Evolutionary conservation across 1,284 basidiomycete species (phyloP), one percentile per base, ranked within the genome.

Genomic region (Austropuccinia psidii): DNA sequence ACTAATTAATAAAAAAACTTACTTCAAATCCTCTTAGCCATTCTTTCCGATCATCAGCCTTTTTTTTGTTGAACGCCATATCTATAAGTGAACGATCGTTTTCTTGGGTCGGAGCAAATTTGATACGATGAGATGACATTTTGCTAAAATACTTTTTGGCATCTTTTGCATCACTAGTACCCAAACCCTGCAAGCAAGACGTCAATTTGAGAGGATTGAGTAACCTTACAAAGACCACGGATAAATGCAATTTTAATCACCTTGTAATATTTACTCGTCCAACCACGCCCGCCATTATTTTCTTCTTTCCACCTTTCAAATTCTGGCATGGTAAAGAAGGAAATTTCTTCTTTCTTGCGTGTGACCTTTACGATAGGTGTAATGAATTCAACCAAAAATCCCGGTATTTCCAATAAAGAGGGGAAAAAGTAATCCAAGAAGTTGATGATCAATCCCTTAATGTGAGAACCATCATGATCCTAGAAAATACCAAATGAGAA

Each of bases 381-480:
- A 74, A 99, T 92, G 80, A 99, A 99, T 80, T 99, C 96, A 67
- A 98, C 92, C 50, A 99, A 84, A 83, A 99, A 99, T 77, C 90
- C 88, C 0, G 92, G 90, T 7, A 98, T 83, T 80, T 90, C 92
- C 75, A 99, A 85, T 39, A 99, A 84, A 1, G 95, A 97, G 0
- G 96, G 96, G 81, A 90, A 98, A 82, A 95, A 98, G 81, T 95
- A 89, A 80, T 98, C 96, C 74, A 99, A 84, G 82, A 94, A 98
- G 82, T 99, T 99, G 84, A 99, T 96, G 73, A 99, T 86, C 9
- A 98, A 86, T 47, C 96, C 96, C 82, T 99, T 99, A 84, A 99
- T 99, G 83, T 99, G 96, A 45, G 95, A 98, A 67, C 96, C 96
- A 83, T 99, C 96, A 83, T 98, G 93, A 87, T 99, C 96, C 91